Evolutionary conservation across 2,329 filamentous ascomycete genomes (phyloP).

Genomic region (Ramularia endophylla): DNA sequence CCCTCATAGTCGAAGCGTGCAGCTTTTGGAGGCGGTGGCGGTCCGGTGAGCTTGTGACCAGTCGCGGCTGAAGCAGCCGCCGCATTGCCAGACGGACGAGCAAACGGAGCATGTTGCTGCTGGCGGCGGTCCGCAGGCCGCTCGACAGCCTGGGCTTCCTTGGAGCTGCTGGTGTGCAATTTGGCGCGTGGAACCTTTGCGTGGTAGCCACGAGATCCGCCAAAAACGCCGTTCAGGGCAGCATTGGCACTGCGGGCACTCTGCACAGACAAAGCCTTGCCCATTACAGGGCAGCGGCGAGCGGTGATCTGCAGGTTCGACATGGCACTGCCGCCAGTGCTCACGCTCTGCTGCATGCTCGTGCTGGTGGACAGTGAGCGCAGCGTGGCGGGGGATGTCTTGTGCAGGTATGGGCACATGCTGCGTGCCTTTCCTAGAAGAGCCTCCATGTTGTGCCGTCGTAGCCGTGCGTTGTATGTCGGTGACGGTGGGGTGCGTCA

Average conservation of each 20-base stretch:
- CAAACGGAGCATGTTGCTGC: constrained; percentile 16
- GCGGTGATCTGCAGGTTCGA: constrained; percentile 94
- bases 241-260: constrained; percentile 44
- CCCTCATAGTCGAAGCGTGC: constrained; percentile 80
- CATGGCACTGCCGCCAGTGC: constrained; percentile 83
- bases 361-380: constrained; percentile 77
- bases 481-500: constrained; percentile 1
- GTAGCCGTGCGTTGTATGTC: background rate
- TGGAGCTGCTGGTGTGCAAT: constrained; percentile 72
- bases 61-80: constrained; percentile 13
- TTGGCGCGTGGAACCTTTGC: constrained; percentile 57
- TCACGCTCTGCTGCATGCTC: constrained; percentile 59
- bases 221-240: constrained; percentile 44
- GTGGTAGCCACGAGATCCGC: constrained; percentile 44
- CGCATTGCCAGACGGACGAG: constrained; percentile 10
- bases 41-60: constrained; percentile 32
- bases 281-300: constrained; percentile 96
- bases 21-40: constrained; percentile 43
- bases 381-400: constrained; percentile 84
- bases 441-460: constrained; percentile 83
- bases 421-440: constrained; percentile 91
- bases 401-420: constrained; percentile 96
- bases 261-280: constrained; percentile 84
- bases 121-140: constrained; percentile 29
- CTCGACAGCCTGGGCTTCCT: constrained; percentile 74